Conservation (phyloP, 371 early-diverging fungal genomes). For the Zancudomyces culisetae region DNA sequence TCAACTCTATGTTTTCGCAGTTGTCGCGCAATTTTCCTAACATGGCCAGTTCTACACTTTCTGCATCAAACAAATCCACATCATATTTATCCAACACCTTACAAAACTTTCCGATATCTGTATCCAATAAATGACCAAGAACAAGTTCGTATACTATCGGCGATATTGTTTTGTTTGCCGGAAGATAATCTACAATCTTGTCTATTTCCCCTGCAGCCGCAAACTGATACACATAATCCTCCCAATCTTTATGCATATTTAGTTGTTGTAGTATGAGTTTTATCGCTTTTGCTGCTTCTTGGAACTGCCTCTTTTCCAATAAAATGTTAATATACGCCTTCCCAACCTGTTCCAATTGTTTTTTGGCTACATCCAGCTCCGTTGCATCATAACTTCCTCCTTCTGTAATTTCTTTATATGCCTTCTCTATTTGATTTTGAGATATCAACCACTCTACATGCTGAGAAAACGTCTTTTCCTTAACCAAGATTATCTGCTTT, state of each 20-base stretch:
- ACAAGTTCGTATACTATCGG: conserved; percentile 75
- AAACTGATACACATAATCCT: conserved; percentile 73
- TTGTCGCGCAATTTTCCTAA: conserved; percentile 24
- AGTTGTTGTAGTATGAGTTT: conserved; percentile 35
- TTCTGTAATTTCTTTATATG: conserved; percentile 30
- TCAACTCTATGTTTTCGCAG: conserved; percentile 22
- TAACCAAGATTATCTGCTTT: conserved; percentile 77
- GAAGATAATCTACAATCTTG: conserved; percentile 56
- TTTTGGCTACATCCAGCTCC: background rate
- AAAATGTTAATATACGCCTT: conserved; percentile 57
- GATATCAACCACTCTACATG: conserved; percentile 83
- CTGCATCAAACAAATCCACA: conserved; percentile 41
- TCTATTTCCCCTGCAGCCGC: conserved; percentile 48
- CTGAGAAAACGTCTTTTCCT: conserved; percentile 67
- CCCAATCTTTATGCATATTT: conserved; percentile 46
- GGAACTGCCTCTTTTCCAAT: conserved; percentile 40
- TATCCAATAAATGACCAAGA: conserved; percentile 27
- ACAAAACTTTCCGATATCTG: conserved; percentile 15
- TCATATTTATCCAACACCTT: conserved; percentile 62
- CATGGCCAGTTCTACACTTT: conserved; percentile 51
- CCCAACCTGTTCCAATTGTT: conserved; percentile 37
- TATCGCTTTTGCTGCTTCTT: conserved; percentile 52
- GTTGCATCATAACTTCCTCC: conserved; percentile 9
- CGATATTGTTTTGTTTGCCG: conserved; percentile 55
- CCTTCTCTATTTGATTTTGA: conserved; percentile 56